These are phyloP conservation scores for Flammula alnicola DNA, from an alignment of 1,284 basidiomycete genomes.

Conservation along the genomic window DNA sequence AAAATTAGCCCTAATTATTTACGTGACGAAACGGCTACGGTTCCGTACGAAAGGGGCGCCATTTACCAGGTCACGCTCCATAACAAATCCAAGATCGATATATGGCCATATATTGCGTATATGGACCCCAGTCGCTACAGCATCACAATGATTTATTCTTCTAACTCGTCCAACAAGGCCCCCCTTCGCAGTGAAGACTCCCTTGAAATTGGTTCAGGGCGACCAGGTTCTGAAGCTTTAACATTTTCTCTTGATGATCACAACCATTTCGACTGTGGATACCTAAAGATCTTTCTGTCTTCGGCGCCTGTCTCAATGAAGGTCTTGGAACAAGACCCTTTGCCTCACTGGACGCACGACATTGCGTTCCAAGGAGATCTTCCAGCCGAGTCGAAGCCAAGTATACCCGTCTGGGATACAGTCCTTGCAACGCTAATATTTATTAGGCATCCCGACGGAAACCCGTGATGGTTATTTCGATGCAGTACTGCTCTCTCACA, in stretches of 20 bases:
- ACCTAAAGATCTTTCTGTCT: slow-evolving; percentile 37
- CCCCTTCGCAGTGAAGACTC: slow-evolving; percentile 33
- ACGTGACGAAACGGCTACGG: slow-evolving; percentile 31
- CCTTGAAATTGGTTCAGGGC: slow-evolving; percentile 37
- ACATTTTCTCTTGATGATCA: slow-evolving; percentile 33
- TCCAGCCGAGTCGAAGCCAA: neutral
- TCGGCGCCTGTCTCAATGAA: slow-evolving; percentile 33
- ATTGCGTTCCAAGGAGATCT: neutral
- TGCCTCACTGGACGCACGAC: slow-evolving; percentile 14
- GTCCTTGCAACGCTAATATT: slow-evolving; percentile 27
- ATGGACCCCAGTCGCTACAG: slow-evolving; percentile 40
- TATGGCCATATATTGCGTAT: slow-evolving; percentile 42
- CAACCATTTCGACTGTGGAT: slow-evolving; percentile 28
- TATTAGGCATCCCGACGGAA: slow-evolving; percentile 8
- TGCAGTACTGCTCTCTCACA: too few species aligned
- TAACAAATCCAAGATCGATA: slow-evolving; percentile 34
- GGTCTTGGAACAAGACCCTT: slow-evolving; percentile 32
- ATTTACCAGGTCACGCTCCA: slow-evolving; percentile 35
- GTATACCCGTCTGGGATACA: slow-evolving; percentile 32
- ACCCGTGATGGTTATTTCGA: slow-evolving; percentile 6
- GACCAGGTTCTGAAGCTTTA: slow-evolving; percentile 35
- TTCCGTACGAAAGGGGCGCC: slow-evolving; percentile 33
- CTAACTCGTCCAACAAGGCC: slow-evolving; percentile 25
- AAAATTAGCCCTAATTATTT: slow-evolving; percentile 34
- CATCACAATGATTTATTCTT: slow-evolving; percentile 37